A percentile compares a stretch with the other conserved stretches of the same genome.
phyloP scores from a whole-genome alignment of 257 asterid species.

The Dorcoceras hygrometricum region DNA sequence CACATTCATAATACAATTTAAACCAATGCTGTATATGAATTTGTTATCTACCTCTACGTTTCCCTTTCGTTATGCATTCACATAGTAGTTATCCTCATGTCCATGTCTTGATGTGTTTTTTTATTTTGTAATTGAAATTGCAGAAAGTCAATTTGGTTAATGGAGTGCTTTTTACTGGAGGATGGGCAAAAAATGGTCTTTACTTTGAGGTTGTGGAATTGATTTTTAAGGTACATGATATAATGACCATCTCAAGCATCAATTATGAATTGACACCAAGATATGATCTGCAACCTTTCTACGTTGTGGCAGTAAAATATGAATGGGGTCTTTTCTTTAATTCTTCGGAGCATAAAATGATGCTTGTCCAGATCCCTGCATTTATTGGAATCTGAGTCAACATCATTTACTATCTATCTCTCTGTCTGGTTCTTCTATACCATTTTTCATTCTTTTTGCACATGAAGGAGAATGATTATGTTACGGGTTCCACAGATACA shows the following conservation, averaged over 20 bases:
- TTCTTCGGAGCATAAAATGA: conserved; percentile 14
- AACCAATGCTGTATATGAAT: conserved; percentile 16
- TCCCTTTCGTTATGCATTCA: neutral
- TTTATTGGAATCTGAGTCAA: neutral
- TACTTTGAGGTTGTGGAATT: conserved; percentile 61
- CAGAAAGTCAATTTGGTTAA: conserved; percentile 91
- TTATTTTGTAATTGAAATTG: conserved; percentile 29
- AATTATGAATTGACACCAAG: neutral
- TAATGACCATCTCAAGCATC: conserved; percentile 8
- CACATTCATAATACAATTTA: neutral
- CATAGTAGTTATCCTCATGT: neutral
- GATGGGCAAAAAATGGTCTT: conserved; percentile 71
- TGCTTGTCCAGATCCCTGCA: conserved; percentile 1
- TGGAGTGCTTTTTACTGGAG: conserved; percentile 92
- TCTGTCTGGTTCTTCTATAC: neutral
- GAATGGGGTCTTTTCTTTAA: conserved; percentile 7
- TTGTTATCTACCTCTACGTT: neutral
- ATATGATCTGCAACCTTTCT: conserved; percentile 1
- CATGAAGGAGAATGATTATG: conserved; percentile 3
- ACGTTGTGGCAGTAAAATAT: conserved; percentile 12
- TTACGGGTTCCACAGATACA: no score
- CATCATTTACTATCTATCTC: neutral
- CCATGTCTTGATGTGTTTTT: conserved; percentile 3
- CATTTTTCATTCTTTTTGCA: neutral
- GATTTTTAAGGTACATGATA: conserved; percentile 63